Base-by-base conservation (phyloP, 345 rosid species). In the Sisymbrium altissimum region DNA sequence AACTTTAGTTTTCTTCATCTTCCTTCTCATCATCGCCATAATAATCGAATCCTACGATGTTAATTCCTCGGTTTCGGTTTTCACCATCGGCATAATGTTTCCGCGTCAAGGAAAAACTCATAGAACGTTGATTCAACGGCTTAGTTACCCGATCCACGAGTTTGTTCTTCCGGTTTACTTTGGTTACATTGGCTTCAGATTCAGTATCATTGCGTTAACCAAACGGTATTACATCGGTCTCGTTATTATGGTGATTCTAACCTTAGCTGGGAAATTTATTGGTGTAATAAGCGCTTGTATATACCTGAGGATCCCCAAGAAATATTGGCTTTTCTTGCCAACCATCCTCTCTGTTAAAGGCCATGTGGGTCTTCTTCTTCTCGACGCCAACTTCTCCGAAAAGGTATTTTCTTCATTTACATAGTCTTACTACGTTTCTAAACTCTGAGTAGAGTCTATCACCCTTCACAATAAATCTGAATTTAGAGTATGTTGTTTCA, bases 71-170 rank as follows among this genome's bases (percentile, higher is more conserved):
- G 58, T 87, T 19, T 58, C 84, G 32, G 83, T 82, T 55, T 94
- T 88, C 77, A 27, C 88, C 48, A 61, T 88, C 3, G 98, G 98
- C 17, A 50, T 91, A 71, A 56, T 85, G 86, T 89, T 89, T 81
- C 98, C 98, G 2, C 75, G 95, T 64, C 89, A 87, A 74, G 97
- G 98, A 27, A 91, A 91, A 66, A 83, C 92, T 1, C 81, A 83
- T 4, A 62, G 97, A 60, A 94, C 98, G 6, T 70, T 94, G 84
- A 19, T 87, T 45, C 83, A 71, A 39, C 85, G 89, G 50, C 90
- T 94, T 71, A 75, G 81, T 56, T 91, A 86, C 53, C 83, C 89
- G 1, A 84, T 87, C 35, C 73, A 94, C 58, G 91, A 86, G 73
- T 89, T 91, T 66, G 56, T 94, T 10, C 90, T 94, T 9, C 98